Percentiles rank a stretch among this genome's conserved stretches.
Evolutionary conservation across 2,329 filamentous ascomycete genomes (phyloP).

Genomic region (Penicillium sp.): DNA sequence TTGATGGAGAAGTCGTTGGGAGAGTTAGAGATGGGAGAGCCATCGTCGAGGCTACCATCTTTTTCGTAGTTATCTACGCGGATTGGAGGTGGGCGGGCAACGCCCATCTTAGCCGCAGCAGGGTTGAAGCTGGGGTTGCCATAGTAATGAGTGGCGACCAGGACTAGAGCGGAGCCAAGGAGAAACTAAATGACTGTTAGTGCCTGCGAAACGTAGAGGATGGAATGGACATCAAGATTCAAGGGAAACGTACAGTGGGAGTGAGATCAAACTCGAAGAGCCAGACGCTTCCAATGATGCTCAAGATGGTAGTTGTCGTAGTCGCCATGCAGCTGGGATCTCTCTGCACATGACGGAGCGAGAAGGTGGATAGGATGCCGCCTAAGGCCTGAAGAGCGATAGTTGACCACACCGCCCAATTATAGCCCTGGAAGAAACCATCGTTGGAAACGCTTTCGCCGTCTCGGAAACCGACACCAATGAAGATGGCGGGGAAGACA

Average conservation of each 20-base stretch:
- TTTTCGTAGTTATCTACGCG: slow-evolving; percentile 77
- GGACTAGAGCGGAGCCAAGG: slow-evolving; percentile 73
- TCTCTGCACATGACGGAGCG: slow-evolving; percentile 81
- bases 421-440: slow-evolving; percentile 95
- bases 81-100: slow-evolving; percentile 49
- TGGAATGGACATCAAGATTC: not conserved
- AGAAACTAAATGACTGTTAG: slow-evolving; percentile 63
- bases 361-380: slow-evolving; percentile 79
- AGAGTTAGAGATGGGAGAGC: slow-evolving; percentile 22
- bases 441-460: slow-evolving; percentile 77
- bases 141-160: slow-evolving; percentile 84
- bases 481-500: slow-evolving; percentile 80
- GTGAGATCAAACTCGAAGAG: slow-evolving; percentile 81
- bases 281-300: slow-evolving; percentile 78
- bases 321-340: slow-evolving; percentile 94
- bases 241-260: slow-evolving; percentile 55
- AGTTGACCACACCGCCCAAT: slow-evolving; percentile 83
- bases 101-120: slow-evolving; percentile 43
- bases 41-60: slow-evolving; percentile 55
- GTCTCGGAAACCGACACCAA: slow-evolving; percentile 85
- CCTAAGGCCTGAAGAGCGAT: slow-evolving; percentile 80
- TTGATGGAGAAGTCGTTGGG: slow-evolving; percentile 50
- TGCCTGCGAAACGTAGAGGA: not conserved
- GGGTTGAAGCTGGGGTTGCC: slow-evolving; percentile 52
- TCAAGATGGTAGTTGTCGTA: slow-evolving; percentile 86